These are phyloP conservation scores for Neofusicoccum cordaticola DNA, from an alignment of 2,329 filamentous ascomycete species.

Conservation along the genomic window DNA sequence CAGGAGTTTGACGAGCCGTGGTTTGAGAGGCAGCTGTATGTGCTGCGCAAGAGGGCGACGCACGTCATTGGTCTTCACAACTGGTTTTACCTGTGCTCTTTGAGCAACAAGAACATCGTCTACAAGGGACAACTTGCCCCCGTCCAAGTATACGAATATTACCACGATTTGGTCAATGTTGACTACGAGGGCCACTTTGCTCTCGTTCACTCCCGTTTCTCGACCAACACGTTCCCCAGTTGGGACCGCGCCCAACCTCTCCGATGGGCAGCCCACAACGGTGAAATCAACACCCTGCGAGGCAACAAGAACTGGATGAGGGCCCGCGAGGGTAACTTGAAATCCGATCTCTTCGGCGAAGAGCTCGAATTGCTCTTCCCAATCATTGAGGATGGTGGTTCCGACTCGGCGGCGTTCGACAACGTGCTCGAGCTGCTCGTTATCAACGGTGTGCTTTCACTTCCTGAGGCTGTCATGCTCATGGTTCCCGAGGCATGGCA, in stretches of 20 bases:
- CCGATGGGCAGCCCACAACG: constrained; percentile 96
- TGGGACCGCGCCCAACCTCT: constrained; percentile 97
- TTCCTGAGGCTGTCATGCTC: constrained; percentile 95
- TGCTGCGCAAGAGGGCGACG: constrained; percentile 90
- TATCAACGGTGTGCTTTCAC: constrained; percentile 92
- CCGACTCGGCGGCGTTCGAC: constrained; percentile 94
- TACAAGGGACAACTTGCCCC: constrained; percentile 97
- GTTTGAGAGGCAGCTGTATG: constrained; percentile 91
- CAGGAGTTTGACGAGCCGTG: constrained; percentile 77
- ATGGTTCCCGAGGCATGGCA: constrained; percentile 99
- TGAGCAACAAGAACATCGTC: constrained; percentile 97
- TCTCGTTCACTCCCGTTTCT: constrained; percentile 94
- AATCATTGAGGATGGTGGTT: constrained; percentile 93
- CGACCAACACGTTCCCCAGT: constrained; percentile 96
- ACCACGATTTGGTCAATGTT: constrained; percentile 92
- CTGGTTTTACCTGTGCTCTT: constrained; percentile 97
- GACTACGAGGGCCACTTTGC: constrained; percentile 98
- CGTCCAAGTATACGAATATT: constrained; percentile 96
- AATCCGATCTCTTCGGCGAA: constrained; percentile 87
- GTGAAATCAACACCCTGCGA: constrained; percentile 95
- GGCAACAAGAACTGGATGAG: constrained; percentile 99
- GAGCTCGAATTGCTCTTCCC: constrained; percentile 89
- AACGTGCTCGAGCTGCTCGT: constrained; percentile 91
- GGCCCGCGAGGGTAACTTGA: constrained; percentile 90
- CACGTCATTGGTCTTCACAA: constrained; percentile 94